phyloP scores from a whole-genome alignment of 2,329 filamentous ascomycete species.

The Clonostachys byssicola region DNA sequence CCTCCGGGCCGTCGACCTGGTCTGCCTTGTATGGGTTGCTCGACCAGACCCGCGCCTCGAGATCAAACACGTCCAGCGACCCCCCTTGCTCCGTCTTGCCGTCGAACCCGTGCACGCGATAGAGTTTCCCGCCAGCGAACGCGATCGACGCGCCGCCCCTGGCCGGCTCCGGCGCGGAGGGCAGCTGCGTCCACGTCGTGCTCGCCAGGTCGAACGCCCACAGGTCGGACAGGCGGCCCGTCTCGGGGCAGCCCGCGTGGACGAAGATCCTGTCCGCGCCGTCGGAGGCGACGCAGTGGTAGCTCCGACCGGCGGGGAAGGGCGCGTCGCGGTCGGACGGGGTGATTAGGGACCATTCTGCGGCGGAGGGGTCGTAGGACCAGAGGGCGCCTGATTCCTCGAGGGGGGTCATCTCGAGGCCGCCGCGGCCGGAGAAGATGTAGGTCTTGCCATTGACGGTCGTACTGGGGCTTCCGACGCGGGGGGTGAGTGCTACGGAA shows the following conservation, averaged over 20 bases:
- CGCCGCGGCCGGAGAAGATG: conserved; percentile 60
- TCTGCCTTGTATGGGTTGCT: conserved; percentile 15
- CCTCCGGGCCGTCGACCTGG: conserved; percentile 16
- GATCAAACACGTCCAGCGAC: conserved; percentile 41
- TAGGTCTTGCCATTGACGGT: conserved; percentile 44
- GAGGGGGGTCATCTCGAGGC: conserved; percentile 52
- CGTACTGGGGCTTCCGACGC: conserved; percentile 50
- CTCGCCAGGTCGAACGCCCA: conserved; percentile 51
- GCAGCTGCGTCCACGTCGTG: conserved; percentile 44
- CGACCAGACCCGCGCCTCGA: conserved; percentile 13
- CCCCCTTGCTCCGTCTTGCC: conserved; percentile 56
- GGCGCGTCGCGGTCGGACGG: conserved; percentile 27
- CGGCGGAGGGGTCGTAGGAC: conserved; percentile 36
- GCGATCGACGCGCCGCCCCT: conserved; percentile 40
- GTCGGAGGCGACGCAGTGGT: conserved; percentile 44
- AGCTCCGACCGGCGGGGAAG: conserved; percentile 46
- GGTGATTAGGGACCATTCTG: conserved; percentile 38
- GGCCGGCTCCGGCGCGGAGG: conserved; percentile 45
- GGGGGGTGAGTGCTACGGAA: conserved; percentile 35
- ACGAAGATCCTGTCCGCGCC: conserved; percentile 42
- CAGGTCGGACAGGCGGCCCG: conserved; percentile 51
- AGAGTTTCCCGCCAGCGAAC: conserved; percentile 32
- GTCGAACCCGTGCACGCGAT: conserved; percentile 62
- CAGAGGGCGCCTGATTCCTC: conserved; percentile 55
- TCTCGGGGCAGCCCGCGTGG: conserved; percentile 57